Conservation (phyloP, 768 basidiomycete species). For the Tricholoma bakamatsutake region DNA sequence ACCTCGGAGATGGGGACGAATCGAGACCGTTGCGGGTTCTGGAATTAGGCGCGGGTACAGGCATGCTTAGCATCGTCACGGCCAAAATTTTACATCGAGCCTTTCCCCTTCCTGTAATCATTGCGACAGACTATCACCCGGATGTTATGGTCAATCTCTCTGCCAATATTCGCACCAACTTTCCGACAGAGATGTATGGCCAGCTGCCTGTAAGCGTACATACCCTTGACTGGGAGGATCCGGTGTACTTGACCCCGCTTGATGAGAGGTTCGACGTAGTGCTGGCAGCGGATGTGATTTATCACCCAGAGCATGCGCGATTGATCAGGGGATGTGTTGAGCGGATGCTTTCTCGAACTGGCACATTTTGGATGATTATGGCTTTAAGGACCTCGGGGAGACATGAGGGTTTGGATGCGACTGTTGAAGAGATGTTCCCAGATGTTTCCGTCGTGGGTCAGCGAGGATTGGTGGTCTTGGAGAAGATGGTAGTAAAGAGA, state of each 20-base stretch:
- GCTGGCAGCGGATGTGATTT: conserved; percentile 76
- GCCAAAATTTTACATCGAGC: conserved; percentile 37
- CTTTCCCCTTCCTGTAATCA: conserved; percentile 30
- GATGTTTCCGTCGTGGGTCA: conserved; percentile 6
- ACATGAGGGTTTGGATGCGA: conserved; percentile 51
- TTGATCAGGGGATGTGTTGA: conserved; percentile 66
- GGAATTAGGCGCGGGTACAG: conserved; percentile 85
- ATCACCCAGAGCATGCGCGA: conserved; percentile 60
- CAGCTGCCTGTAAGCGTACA: conserved; percentile 34
- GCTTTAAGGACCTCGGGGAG: conserved; percentile 61
- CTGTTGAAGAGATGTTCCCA: conserved; percentile 52
- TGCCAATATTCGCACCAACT: conserved; percentile 54
- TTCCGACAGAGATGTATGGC: conserved; percentile 14
- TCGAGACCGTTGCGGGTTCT: conserved; percentile 40
- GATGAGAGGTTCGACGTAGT: conserved; percentile 56
- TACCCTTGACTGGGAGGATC: conserved; percentile 61
- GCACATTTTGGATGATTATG: conserved; percentile 71
- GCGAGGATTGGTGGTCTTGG: conserved; percentile 39
- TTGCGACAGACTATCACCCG: conserved; percentile 77
- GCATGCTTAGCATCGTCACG: conserved; percentile 68
- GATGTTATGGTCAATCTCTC: conserved; percentile 66
- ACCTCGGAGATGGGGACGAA: conserved; percentile 1
- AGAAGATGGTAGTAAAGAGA: conserved; percentile 40
- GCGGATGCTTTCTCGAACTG: conserved; percentile 38
- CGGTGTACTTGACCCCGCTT: conserved; percentile 29